Evolutionary conservation across 179 eudicot genomes (phyloP).

Genomic region (Gypsophila paniculata): DNA sequence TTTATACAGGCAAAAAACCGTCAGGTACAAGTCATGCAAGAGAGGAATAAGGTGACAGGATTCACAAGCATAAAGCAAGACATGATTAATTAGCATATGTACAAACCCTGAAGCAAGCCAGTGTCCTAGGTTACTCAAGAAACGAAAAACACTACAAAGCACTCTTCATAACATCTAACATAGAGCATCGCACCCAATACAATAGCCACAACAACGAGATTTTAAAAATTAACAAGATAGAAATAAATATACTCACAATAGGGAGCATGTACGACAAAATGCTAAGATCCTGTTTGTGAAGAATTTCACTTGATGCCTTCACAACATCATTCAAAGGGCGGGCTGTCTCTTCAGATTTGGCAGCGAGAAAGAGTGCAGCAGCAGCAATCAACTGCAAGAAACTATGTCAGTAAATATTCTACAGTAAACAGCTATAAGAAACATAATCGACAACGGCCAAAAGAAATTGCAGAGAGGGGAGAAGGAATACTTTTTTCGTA

Average conservation of each 20-base stretch:
- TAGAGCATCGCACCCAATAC: neutral
- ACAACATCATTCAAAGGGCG: slow-evolving; percentile 76
- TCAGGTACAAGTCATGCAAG: too few species aligned
- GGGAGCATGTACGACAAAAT: slow-evolving; percentile 62
- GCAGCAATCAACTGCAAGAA: slow-evolving; percentile 75
- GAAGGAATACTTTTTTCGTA: neutral
- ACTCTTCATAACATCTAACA: neutral
- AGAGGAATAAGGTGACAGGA: neutral
- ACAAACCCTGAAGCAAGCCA: neutral
- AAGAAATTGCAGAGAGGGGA: slow-evolving; percentile 3
- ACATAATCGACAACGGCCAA: neutral
- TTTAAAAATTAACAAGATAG: neutral
- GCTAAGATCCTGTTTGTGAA: slow-evolving; percentile 65
- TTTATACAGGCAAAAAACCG: too few species aligned
- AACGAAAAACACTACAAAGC: neutral
- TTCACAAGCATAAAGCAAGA: neutral
- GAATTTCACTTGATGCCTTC: slow-evolving; percentile 71
- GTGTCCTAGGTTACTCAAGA: neutral
- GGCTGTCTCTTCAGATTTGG: slow-evolving; percentile 91
- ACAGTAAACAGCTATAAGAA: neutral
- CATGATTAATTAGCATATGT: too few species aligned
- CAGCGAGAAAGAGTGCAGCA: slow-evolving; percentile 89
- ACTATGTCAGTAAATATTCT: slow-evolving; percentile 16
- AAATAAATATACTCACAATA: slow-evolving; percentile 48
- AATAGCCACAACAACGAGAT: neutral